Percentiles rank a stretch among this genome's conserved stretches.
Conservation (phyloP, 2,329 filamentous ascomycete species). For the Aureobasidium sp. region DNA sequence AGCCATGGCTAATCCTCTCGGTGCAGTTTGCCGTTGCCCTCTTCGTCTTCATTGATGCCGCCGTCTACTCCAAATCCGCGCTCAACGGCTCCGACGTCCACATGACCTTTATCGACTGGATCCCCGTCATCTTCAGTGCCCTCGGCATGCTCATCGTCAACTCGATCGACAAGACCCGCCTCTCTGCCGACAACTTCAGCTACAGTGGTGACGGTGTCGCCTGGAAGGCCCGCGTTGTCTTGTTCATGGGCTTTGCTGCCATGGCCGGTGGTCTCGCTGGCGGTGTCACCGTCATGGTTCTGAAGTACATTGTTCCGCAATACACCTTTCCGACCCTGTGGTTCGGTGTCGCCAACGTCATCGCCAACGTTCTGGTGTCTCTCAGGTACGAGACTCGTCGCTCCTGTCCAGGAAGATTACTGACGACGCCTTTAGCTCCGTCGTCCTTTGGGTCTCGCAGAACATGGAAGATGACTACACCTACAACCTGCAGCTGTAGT, state of each 20-base stretch:
- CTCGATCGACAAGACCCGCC: conserved; percentile 58
- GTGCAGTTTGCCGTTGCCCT: conserved; percentile 58
- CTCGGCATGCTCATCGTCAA: conserved; percentile 66
- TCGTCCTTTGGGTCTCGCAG: conserved; percentile 60
- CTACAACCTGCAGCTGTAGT: conserved; percentile 55
- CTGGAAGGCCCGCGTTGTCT: conserved; percentile 60
- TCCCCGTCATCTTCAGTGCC: conserved; percentile 59
- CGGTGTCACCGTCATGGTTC: conserved; percentile 56
- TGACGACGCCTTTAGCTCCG: conserved; percentile 37
- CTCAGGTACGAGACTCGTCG: conserved; percentile 44
- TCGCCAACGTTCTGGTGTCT: conserved; percentile 58
- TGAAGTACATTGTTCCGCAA: conserved; percentile 56
- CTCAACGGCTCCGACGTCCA: conserved; percentile 54
- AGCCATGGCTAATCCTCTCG: not conserved
- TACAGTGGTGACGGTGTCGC: conserved; percentile 57
- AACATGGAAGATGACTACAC: conserved; percentile 67
- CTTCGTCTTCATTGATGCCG: conserved; percentile 60
- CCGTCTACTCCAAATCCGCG: conserved; percentile 52
- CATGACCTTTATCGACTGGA: conserved; percentile 64
- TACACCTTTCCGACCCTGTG: conserved; percentile 55
- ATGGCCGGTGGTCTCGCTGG: conserved; percentile 60
- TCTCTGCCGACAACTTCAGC: conserved; percentile 55
- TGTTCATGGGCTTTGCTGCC: conserved; percentile 61
- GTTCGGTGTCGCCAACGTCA: conserved; percentile 58
- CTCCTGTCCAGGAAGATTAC: not conserved